Base-by-base conservation (phyloP, 2,329 filamentous ascomycete genomes). In the Didymosphaeria variabile region DNA sequence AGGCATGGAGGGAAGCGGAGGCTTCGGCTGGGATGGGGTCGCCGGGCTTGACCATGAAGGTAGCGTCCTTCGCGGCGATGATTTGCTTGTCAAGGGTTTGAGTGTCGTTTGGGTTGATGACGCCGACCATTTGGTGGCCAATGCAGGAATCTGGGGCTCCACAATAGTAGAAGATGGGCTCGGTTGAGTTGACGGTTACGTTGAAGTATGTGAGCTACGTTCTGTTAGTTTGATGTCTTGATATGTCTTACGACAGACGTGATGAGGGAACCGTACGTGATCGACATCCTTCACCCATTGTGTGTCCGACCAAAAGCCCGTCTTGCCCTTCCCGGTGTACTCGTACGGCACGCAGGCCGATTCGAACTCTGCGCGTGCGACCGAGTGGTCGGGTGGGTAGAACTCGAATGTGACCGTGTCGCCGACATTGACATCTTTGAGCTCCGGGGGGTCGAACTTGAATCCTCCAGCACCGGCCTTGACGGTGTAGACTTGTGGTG, bases 61-160 rank as follows among this genome's bases (percentile, higher is more conserved):
- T 65, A 40, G 76, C 67, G 6, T 66, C 45, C 44, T 61, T 57
- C 1, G 73, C 74, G 17, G 68, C 61, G 9, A 63, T 31, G 9
- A 70, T 70, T 44, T 78, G 77, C 29, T 47, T 45, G 3, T 63
- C 65, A 5, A 79, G 63, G 1, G 75, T 76, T 55, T 75, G 70
- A 2, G 70, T 74, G 2, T 58, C 60, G 57, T 80, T 80, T 7
- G 89, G 85, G 70, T 94, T 94, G 67, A 94, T 89, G 1, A 87
- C 90, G 3, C 91, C 91, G 17, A 94, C 85, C 91, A 94, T 94
- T 23, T 86, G 84, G 46, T 89, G 84, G 2, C 79, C 75, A 3
- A 83, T 82, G 70, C 91, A 94, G 1, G 89, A 91, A 0, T 82
- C 84, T 0, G 87, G 84, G 0, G 90, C 90, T 0, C 88, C 72